phyloP scores from a whole-genome alignment of 331 rosid genomes.

The Quercus lobata region DNA sequence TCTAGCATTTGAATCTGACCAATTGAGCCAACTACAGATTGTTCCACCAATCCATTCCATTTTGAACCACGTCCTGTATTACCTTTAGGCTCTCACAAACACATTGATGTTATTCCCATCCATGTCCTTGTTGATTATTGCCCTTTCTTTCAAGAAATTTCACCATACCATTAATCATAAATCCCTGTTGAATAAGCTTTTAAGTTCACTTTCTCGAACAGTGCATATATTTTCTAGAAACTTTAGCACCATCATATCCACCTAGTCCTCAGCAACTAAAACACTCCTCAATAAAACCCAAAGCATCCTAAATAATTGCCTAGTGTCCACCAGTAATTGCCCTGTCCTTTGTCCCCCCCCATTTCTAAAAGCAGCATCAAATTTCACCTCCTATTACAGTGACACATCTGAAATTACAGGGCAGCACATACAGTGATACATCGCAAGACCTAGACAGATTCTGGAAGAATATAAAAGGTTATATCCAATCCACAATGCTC shows the following conservation, averaged over 20 bases:
- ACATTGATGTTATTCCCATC: background rate
- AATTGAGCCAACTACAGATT: slow-evolving; percentile 4
- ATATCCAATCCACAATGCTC: no score
- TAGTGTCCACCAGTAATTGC: background rate
- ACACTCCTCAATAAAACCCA: background rate
- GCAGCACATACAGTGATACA: no score
- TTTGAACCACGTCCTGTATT: background rate
- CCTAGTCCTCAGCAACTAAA: slow-evolving; percentile 8
- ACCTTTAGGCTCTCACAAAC: background rate
- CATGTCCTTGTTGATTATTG: background rate
- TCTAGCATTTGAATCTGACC: slow-evolving; percentile 11
- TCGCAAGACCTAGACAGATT: no score
- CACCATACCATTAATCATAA: background rate
- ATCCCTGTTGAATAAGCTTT: slow-evolving; percentile 3
- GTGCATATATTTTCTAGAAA: slow-evolving; percentile 9
- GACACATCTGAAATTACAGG: slow-evolving; percentile 2
- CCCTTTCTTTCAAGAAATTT: background rate
- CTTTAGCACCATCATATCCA: slow-evolving; percentile 16
- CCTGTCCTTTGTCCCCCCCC: background rate
- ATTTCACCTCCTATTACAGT: background rate
- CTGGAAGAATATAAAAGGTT: no score
- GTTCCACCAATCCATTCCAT: slow-evolving; percentile 8
- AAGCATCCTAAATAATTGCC: background rate
- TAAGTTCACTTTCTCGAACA: background rate
- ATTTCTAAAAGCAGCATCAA: background rate